Base-by-base conservation (phyloP, 441 rosid genomes). In the Populus hybrid region DNA sequence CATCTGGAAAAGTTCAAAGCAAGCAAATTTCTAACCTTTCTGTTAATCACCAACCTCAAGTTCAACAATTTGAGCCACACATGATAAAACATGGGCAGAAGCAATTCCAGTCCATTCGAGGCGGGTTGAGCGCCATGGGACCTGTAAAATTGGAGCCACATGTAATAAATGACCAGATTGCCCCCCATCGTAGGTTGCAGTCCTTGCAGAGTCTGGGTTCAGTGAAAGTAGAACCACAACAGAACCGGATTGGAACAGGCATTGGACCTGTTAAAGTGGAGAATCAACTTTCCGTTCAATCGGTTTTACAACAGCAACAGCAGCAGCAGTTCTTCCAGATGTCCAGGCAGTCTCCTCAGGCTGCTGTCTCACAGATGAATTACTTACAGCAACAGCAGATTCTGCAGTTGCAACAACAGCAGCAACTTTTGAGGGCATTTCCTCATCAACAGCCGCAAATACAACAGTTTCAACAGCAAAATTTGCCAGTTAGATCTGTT, bases 401-500 rank as follows among this genome's bases (percentile, higher is more conserved):
- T 64, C 64, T 93, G 83, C 97, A 92, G 64, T 80, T 91, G 57
- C 92, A 94, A 74, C 97, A 94, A 77, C 99, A 95, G 21, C 97
- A 92, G 57, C 99, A 94, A 81, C 86, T 93, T 76, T 61, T 91
- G 86, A 96, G 93, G 86, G 84, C 88, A 77, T 85, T 93, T 82
- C 98, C 97, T 73, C 96, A 87, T 64, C 98, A 94, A 57, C 91
- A 96, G 14, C 81, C 93, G 11, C 95, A 90, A 70, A 77, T 94
- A 71, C 99, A 94, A 78, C 98, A 90, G 76, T 90, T 89, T 81
- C 97, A 88, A 74, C 98, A 90, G 86, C 97, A 94, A 82, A 90
- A 80, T 87, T 74, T 90, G 83, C 84, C 97, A 69, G 73, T 88
- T 78, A 89, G 98, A 86, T 84, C 94, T 78, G 94, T 91, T 74